Base-by-base conservation (phyloP, 192 early-diverging fungal genomes). In the Gryganskiella cystojenkinii region DNA sequence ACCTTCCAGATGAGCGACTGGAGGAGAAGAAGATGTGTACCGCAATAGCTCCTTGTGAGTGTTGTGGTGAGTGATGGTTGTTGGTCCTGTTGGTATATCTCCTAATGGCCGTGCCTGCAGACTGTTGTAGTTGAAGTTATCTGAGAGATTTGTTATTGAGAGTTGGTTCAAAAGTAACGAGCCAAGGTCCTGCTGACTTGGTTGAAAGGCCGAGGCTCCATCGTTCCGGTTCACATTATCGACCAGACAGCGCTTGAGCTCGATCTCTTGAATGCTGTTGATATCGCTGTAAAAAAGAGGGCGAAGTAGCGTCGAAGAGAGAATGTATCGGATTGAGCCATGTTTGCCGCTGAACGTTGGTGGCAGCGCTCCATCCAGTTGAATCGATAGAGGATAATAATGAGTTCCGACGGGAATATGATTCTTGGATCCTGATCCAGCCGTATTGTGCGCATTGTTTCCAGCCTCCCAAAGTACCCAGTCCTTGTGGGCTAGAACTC, bases 241-340 rank as follows among this genome's bases (percentile, higher is more conserved):
- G 15, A 86, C 63, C 15, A 86, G 68, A 56, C 82, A 83, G 3
- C 84, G 76, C 42, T 73, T 73, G 63, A 86, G 70, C 17, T 72
- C 64, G 8, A 86, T 86, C 15, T 81, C 82, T 40, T 76, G 66
- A 2, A 76, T 59, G 24, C 62, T 44, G 15, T 47, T 70, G 30
- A 86, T 76, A 34, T 86, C 82, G 31, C 62, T 83, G 57, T 66
- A 63, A 49, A 83, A 83, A 35, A 83, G 47, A 9, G 84, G 80
- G 0, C 84, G 80, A 19, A 78, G 68, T 19, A 86, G 52, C 8
- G 65, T 57, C 11, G 80, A 70, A 2, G 68, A 65, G 17, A 86
- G 56, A 33, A 74, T 79, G 45, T 86, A 86, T 6, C 80, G 70
- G 24, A 86, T 80, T 17, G 81, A 83, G 8, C 84, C 84, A 56